Evolutionary conservation across 129 eudicot genomes (phyloP).

Genomic region (Daucus carota): DNA sequence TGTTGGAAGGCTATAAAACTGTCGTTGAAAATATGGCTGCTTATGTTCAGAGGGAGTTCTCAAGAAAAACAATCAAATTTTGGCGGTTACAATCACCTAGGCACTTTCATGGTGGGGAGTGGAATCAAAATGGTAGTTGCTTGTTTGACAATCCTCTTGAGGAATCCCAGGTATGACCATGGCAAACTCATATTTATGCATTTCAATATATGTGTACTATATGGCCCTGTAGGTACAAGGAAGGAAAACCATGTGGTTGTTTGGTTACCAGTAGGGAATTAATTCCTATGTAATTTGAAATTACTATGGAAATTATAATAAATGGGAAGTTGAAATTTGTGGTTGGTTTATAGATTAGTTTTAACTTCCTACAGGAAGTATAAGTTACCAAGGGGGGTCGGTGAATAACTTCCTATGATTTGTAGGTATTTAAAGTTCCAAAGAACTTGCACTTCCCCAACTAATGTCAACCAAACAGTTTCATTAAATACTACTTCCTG

Average conservation of each 20-base stretch:
- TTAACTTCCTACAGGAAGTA: too few relatives aligned
- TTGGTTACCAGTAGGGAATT: too few relatives aligned
- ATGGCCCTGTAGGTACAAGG: background rate
- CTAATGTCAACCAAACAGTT: too few relatives aligned
- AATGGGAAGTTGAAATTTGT: too few relatives aligned
- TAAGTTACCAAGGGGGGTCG: too few relatives aligned
- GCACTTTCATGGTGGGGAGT: constrained; percentile 88
- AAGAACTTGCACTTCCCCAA: too few relatives aligned
- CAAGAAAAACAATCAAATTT: constrained; percentile 50
- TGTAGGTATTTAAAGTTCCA: too few relatives aligned
- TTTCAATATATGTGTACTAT: background rate
- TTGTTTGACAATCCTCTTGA: constrained; percentile 65
- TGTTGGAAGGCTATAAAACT: constrained; percentile 59
- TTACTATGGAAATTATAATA: too few relatives aligned
- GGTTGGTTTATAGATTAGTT: too few relatives aligned
- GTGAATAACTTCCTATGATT: too few relatives aligned
- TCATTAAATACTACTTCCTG: too few relatives aligned
- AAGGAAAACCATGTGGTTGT: background rate
- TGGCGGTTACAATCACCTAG: constrained; percentile 96
- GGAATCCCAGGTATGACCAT: constrained; percentile 50
- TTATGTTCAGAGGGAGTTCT: constrained; percentile 48
- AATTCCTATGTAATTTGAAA: too few relatives aligned
- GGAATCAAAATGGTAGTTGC: constrained; percentile 99
- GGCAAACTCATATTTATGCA: background rate
- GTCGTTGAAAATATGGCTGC: constrained; percentile 66